Evolutionary conservation across 768 basidiomycete species (phyloP), one percentile per base, ranked within the genome.

Genomic region (Paxillus involutus): DNA sequence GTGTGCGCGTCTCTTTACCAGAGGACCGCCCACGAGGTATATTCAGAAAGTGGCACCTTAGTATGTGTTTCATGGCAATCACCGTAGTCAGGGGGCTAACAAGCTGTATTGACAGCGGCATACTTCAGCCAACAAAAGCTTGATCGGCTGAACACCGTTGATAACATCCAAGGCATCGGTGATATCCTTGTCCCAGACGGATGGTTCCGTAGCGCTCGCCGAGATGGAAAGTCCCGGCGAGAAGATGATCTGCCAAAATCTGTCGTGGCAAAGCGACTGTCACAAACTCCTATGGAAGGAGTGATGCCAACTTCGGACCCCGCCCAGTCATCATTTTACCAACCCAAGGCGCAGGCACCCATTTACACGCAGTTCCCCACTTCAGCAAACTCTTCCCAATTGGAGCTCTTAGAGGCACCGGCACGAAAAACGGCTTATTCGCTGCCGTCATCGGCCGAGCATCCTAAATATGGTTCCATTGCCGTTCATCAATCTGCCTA

Each of bases 111-210:
- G 53, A 35, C 64, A 92, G 90, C 90, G 56, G 89, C 90, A 44
- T 92, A 92, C 76, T 92, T 90, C 69, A 90, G 86, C 61, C 89
- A 89, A 63, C 83, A 83, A 63, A 86, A 80, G 52, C 73, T 91
- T 55, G 86, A 89, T 65, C 77, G 77, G 51, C 80, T 92, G 40
- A 76, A 79, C 58, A 90, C 87, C 36, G 82, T 91, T 47, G 88
- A 90, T 67, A 80, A 77, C 47, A 80, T 91, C 62, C 82, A 76
- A 24, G 82, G 80, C 47, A 76, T 91, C 56, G 83, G 84, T 40
- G 82, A 87, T 67, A 71, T 85, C 17, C 68, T 70, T 42, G 85
- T 91, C 16, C 90, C 89, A 40, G 86, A 88, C 33, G 88, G 87
- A 16, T 84, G 85, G 78, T 92, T 91, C 72, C 80, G 80, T 64